Conservation (phyloP, 768 basidiomycete species). For the Pisolithus marmoratus region DNA sequence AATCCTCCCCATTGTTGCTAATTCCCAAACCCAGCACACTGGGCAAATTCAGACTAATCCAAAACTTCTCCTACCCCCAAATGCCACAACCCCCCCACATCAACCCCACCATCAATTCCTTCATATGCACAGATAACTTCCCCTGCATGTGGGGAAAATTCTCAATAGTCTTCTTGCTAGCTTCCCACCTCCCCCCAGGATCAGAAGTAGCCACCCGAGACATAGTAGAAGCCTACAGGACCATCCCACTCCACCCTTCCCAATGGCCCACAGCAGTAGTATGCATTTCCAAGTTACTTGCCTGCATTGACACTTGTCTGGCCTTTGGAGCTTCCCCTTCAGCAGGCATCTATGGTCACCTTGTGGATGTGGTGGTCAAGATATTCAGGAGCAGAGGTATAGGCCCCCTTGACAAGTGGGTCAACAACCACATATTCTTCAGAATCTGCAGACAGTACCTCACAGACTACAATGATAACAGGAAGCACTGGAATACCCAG, state of each 20-base stretch:
- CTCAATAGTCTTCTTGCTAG: constrained; percentile 18
- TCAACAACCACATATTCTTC: constrained; percentile 1
- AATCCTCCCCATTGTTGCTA: no score
- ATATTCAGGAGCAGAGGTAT: not conserved
- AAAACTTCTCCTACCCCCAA: constrained; percentile 15
- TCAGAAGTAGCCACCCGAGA: constrained; percentile 28
- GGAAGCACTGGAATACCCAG: no score
- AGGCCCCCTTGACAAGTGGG: not conserved
- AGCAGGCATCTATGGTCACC: not conserved
- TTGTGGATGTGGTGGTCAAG: constrained; percentile 2
- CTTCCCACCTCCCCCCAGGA: constrained; percentile 22
- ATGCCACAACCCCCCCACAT: not conserved
- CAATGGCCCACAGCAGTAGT: constrained; percentile 27
- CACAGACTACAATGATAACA: not conserved
- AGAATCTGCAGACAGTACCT: constrained; percentile 2
- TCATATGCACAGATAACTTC: constrained; percentile 19
- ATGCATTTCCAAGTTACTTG: constrained; percentile 12
- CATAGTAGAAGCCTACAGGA: constrained; percentile 30
- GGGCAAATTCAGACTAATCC: constrained; percentile 10
- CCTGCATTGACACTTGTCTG: constrained; percentile 3
- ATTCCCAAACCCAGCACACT: constrained; percentile 14
- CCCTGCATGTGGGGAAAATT: constrained; percentile 45
- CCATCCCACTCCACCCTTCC: constrained; percentile 20
- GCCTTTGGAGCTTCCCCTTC: constrained; percentile 1
- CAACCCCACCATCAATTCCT: constrained; percentile 1